Percentiles rank a stretch among this genome's conserved stretches.
These are phyloP conservation scores for Aspergillus taichungensis DNA, from an alignment of 495 filamentous ascomycete species.

Conservation along the genomic window DNA sequence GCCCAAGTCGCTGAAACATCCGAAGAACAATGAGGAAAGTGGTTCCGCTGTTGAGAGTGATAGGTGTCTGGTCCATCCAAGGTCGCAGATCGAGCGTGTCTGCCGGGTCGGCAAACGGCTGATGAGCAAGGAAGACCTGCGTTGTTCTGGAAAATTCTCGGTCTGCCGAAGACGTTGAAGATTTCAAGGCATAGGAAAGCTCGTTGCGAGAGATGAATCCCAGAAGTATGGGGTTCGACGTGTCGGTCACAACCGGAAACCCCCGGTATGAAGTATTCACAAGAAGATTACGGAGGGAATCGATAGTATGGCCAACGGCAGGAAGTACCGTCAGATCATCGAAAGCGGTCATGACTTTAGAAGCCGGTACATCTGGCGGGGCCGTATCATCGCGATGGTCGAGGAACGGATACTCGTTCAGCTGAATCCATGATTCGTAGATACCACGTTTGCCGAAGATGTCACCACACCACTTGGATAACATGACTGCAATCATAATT, in stretches of 20 bases:
- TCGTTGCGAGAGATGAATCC: constrained; percentile 95
- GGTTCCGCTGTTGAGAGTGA: constrained; percentile 69
- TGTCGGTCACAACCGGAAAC: constrained; percentile 81
- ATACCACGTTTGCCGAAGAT: constrained; percentile 91
- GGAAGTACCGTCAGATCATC: constrained; percentile 86
- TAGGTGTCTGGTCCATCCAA: constrained; percentile 98
- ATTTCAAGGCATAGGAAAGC: constrained; percentile 67
- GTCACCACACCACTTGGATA: constrained; percentile 97
- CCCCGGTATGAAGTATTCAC: constrained; percentile 71
- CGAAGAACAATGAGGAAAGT: constrained; percentile 72
- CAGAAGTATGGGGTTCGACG: constrained; percentile 57
- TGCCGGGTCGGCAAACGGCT: constrained; percentile 69
- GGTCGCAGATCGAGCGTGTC: constrained; percentile 78
- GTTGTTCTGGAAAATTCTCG: constrained; percentile 57
- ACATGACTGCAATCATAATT: constrained; percentile 99
- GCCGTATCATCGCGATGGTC: constrained; percentile 83
- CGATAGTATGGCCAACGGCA: constrained; percentile 76
- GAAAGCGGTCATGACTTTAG: constrained; percentile 81
- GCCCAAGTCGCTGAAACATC: constrained; percentile 88
- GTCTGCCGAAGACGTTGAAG: constrained; percentile 29
- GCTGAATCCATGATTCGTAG: constrained; percentile 95
- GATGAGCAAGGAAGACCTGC: constrained; percentile 75
- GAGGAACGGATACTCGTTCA: constrained; percentile 93
- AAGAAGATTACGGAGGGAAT: constrained; percentile 60
- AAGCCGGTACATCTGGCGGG: constrained; percentile 73